These are phyloP conservation scores for Fusarium palustre DNA, from an alignment of 2,329 filamentous ascomycete species.

Conservation along the genomic window DNA sequence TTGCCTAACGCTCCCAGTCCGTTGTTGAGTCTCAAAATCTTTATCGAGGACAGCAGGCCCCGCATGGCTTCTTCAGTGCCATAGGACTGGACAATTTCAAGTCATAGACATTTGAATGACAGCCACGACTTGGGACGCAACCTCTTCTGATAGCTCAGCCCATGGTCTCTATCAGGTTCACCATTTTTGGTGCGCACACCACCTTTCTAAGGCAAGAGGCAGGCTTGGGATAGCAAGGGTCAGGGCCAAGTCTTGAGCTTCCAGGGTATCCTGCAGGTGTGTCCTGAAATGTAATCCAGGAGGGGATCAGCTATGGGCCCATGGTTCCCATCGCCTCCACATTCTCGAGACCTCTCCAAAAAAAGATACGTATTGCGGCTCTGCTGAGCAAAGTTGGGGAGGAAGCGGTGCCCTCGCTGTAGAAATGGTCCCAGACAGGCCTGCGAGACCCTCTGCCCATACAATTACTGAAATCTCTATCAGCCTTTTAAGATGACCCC, in stretches of 20 bases:
- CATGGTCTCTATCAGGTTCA: neutral
- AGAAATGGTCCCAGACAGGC: neutral
- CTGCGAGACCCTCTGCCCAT: slow-evolving; percentile 8
- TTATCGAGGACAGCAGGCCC: neutral
- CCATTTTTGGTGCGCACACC: slow-evolving; percentile 12
- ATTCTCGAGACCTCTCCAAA: slow-evolving; percentile 16
- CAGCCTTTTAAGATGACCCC: slow-evolving; percentile 33
- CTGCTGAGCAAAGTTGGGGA: slow-evolving; percentile 24
- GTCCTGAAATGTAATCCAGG: slow-evolving; percentile 25
- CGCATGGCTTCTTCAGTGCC: neutral
- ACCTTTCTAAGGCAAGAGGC: slow-evolving; percentile 16
- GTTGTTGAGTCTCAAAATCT: neutral
- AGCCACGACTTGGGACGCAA: neutral
- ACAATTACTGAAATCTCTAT: slow-evolving; percentile 15
- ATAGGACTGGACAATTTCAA: neutral
- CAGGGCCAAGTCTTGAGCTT: slow-evolving; percentile 4
- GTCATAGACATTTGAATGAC: neutral
- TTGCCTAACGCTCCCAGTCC: neutral
- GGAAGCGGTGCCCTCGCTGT: slow-evolving; percentile 10
- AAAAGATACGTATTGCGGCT: slow-evolving; percentile 32
- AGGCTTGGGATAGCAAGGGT: neutral
- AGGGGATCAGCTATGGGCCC: slow-evolving; percentile 10
- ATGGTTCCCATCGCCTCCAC: slow-evolving; percentile 17
- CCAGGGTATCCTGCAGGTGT: slow-evolving; percentile 20
- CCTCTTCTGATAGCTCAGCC: neutral